Conservation (phyloP, 768 basidiomycete species). For the Amylocystis lapponica region DNA sequence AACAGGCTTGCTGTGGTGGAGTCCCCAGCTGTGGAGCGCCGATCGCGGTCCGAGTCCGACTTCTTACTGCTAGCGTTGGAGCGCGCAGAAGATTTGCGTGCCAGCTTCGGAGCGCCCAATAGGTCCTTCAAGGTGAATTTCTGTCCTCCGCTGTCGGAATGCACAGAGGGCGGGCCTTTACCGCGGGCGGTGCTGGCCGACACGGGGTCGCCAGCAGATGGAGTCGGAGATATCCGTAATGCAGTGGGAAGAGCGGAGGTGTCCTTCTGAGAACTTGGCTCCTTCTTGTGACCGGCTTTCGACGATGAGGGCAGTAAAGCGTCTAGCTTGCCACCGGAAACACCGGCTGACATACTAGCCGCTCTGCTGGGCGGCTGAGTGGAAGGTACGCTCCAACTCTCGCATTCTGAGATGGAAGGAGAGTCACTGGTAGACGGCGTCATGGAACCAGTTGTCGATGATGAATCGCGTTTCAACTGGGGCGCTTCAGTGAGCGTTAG, state of each 20-base stretch:
- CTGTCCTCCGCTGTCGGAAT: conserved; percentile 50
- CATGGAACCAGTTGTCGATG: conserved; percentile 35
- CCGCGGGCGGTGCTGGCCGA: conserved; percentile 1
- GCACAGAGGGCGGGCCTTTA: conserved; percentile 19
- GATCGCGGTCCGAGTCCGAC: conserved; percentile 58
- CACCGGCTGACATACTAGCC: conserved; percentile 39
- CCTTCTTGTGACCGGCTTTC: conserved; percentile 8
- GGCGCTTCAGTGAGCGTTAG: conserved; percentile 14
- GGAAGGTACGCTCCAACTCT: conserved; percentile 56
- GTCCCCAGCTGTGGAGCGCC: conserved; percentile 42
- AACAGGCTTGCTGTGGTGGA: conserved; percentile 54
- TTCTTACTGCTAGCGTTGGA: conserved; percentile 58
- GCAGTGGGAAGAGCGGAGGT: conserved; percentile 16
- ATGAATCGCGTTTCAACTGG: conserved; percentile 21
- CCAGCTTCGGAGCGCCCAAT: conserved; percentile 62
- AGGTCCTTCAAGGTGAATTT: conserved; percentile 87
- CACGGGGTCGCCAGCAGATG: conserved; percentile 14
- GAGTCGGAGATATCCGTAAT: conserved; percentile 20
- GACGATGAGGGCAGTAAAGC: conserved; percentile 12
- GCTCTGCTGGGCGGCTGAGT: conserved; percentile 56
- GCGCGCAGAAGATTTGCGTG: conserved; percentile 63
- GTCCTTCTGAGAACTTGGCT: conserved; percentile 16
- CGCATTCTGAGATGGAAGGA: conserved; percentile 53
- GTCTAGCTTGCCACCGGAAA: conserved; percentile 29
- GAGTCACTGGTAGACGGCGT: conserved; percentile 35